Base-by-base conservation (phyloP, 75 land plant species). In the Ceratopteris richardii region DNA sequence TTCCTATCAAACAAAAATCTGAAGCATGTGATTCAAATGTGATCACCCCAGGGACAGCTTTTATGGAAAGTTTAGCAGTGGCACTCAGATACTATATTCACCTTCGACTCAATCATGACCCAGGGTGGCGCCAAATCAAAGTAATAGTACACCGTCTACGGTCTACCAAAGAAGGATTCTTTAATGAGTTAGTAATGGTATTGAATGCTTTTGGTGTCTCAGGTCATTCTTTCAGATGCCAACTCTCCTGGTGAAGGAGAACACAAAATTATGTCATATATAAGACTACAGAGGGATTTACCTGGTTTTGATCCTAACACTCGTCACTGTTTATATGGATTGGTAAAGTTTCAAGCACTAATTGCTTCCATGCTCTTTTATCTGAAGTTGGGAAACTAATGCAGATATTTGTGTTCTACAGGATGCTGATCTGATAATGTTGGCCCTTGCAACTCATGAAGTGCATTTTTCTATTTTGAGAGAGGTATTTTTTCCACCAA, bases 341-440 rank as follows among this genome's bases (percentile, higher is more conserved):
- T 90, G 84, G 89, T 85, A 82, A 18, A 18, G 31, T 52, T 33
- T 17, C 48, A 2, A 46, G 21, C 48, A n/a, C n/a, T 7, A 20
- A 46, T 46, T 50, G n/a, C 11, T 11, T 29, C 1, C 28, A 14
- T 37, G 20, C 61, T 13, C 19, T 16, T 37, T 56, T 44, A 33
- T 3, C 37, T 3, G 9, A 33, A 4, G 37, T 9, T 33, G 37
- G 37, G 3, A 9, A 33, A 33, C 9, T 4, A 4, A 4, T 33
- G 37, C 3, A 33, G 37, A 9, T 33, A 4, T 33, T 9, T 33
- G 37, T 4, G 37, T 33, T 33, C n/a, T 29, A 23, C 70, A 88
- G 96, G 99, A 95, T 84, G 99, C 99, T 1, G 99, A 95, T 74
- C 54, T 95, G 29, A 95, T 95, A 29, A 95, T 95, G 99, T 63